Percentiles rank a stretch among this genome's conserved stretches.
Conservation (phyloP, 1,284 basidiomycete genomes). For the Exobasidium cylindrosporum region DNA sequence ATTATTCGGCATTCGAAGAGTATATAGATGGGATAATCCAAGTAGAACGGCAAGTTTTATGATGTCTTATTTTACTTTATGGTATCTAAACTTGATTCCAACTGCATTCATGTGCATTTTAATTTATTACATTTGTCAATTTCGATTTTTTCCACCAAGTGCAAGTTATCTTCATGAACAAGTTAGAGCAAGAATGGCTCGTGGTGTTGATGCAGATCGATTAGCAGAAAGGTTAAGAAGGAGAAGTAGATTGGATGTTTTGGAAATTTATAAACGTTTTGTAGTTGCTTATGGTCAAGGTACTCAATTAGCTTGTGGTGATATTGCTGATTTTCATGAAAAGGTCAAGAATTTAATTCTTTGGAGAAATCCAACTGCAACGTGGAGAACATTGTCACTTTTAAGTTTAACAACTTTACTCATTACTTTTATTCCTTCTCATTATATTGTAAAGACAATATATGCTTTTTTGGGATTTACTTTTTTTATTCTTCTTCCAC, state of each 20-base stretch:
- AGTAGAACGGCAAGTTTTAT: constrained; percentile 38
- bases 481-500: constrained; percentile 35
- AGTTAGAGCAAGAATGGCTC: constrained; percentile 49
- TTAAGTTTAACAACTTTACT: constrained; percentile 35
- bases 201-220: constrained; percentile 50
- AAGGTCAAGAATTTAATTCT: constrained; percentile 53
- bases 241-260: constrained; percentile 48
- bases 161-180: constrained; percentile 48
- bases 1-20: constrained; percentile 18
- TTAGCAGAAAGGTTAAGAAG: constrained; percentile 47
- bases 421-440: constrained; percentile 40
- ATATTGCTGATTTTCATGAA: constrained; percentile 52
- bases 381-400: constrained; percentile 37
- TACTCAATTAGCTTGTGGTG: constrained; percentile 39
- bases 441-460: constrained; percentile 37
- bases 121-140: constrained; percentile 49
- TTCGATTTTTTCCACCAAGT: constrained; percentile 53
- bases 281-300: constrained; percentile 38
- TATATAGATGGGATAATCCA: constrained; percentile 34
- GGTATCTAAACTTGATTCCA: constrained; percentile 52
- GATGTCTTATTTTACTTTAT: constrained; percentile 55
- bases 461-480: constrained; percentile 46
- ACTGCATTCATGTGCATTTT: constrained; percentile 45
- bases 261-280: constrained; percentile 51
- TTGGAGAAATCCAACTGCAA: constrained; percentile 50